Base-by-base conservation (phyloP, 805 yeast genomes). In the Candida cerambycidarum region DNA sequence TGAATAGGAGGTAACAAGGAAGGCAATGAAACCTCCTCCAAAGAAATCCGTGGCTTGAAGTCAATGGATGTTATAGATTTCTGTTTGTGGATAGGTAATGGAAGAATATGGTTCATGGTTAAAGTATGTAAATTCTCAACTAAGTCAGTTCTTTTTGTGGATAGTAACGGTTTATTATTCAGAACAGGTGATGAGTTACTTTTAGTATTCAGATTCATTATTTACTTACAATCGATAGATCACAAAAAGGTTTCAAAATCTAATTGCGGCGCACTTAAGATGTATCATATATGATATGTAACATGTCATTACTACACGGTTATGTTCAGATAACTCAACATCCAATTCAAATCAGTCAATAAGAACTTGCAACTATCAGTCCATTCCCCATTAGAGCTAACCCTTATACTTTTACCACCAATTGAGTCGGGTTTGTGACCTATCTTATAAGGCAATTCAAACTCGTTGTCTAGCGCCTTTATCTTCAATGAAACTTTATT, bases 291-390 rank as follows among this genome's bases (percentile, higher is more conserved):
- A n/a, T n/a, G n/a, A n/a, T n/a, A n/a, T n/a, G n/a, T n/a, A n/a
- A n/a, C n/a, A n/a, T n/a, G n/a, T n/a, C n/a, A n/a, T n/a, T n/a
- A n/a, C n/a, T n/a, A n/a, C n/a, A n/a, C n/a, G n/a, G 23, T 21
- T 6, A 32, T 16, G 18, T 18, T 32, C 18, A 32, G 18, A 57
- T 82, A 89, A 3, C 90, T 83, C 42, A 90, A 64, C 6, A 92
- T 73, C 96, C 96, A 92, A 56, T 88, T 89, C 23, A 71, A 46
- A 47, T 92, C 80, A 0, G 93, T 86, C 37, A 90, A 65, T 10
- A 92, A 67, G 56, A 81, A 85, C 54, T 85, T 84, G 63, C 96
- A 89, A 1, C 95, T 92, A 18, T 83, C 78, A 0, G 97, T 88
- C 98, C 98, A 90, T 47, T 85, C 88, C 34, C 80, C 79, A 57